Percentiles rank a stretch among this genome's conserved stretches.
Conservation (phyloP, 495 filamentous ascomycete genomes). For the Chaetomidium leptoderma region DNA sequence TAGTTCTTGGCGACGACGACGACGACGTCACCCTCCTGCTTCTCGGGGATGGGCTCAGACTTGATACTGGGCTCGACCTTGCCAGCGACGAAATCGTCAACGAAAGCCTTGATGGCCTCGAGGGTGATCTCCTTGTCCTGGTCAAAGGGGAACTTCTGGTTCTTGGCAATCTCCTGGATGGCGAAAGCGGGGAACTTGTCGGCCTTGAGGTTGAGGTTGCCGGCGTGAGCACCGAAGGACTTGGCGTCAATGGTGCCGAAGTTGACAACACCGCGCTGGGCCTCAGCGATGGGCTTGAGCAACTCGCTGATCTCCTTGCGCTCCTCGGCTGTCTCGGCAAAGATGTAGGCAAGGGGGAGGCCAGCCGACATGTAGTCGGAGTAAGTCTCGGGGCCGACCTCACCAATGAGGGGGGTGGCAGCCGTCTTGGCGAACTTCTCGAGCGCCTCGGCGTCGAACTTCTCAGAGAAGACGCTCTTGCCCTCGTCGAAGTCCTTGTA, state of each 20-base stretch:
- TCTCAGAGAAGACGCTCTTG: slow-evolving; percentile 76
- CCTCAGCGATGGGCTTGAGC: slow-evolving; percentile 61
- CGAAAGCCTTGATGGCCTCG: slow-evolving; percentile 75
- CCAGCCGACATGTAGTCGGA: slow-evolving; percentile 92
- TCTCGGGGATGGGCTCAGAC: slow-evolving; percentile 95
- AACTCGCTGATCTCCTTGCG: slow-evolving; percentile 68
- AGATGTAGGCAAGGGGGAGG: slow-evolving; percentile 94
- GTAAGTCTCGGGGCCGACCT: slow-evolving; percentile 98
- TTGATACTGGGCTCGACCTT: slow-evolving; percentile 95
- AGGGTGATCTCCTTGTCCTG: slow-evolving; percentile 75
- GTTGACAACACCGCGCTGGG: slow-evolving; percentile 82
- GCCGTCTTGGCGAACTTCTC: slow-evolving; percentile 77
- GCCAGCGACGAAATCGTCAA: slow-evolving; percentile 80
- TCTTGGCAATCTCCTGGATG: slow-evolving; percentile 94
- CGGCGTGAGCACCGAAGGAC: slow-evolving; percentile 89
- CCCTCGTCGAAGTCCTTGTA: slow-evolving; percentile 99
- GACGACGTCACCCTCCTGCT: slow-evolving; percentile 82
- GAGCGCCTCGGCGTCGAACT: slow-evolving; percentile 71
- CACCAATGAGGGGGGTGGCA: slow-evolving; percentile 87
- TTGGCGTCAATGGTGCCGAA: slow-evolving; percentile 97
- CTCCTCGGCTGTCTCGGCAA: slow-evolving; percentile 89
- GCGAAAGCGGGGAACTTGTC: slow-evolving; percentile 96
- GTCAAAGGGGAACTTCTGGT: slow-evolving; percentile 93
- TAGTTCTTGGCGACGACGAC: slow-evolving; percentile 94
- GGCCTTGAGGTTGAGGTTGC: slow-evolving; percentile 94